phyloP scores from a whole-genome alignment of 2,329 filamentous ascomycete species.

The Nigrospora oryzae region DNA sequence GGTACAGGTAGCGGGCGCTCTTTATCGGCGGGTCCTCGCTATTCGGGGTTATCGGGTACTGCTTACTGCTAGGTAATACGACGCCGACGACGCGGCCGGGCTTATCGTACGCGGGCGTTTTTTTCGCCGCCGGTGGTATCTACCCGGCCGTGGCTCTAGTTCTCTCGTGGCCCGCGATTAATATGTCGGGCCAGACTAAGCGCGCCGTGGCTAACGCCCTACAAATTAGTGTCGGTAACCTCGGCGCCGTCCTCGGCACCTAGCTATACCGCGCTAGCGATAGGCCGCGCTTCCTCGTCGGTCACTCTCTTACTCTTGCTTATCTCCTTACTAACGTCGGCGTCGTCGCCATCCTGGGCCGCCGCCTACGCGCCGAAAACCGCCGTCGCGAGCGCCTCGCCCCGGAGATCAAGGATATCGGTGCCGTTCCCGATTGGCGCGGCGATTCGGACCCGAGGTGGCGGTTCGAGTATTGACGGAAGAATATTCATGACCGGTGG shows the following conservation, averaged over 20 bases:
- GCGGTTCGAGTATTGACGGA: slow-evolving; percentile 50
- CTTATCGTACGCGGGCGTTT: slow-evolving; percentile 50
- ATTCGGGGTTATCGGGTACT: slow-evolving; percentile 54
- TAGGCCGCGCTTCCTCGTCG: slow-evolving; percentile 55
- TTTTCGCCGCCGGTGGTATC: slow-evolving; percentile 58
- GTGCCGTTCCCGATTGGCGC: slow-evolving; percentile 42
- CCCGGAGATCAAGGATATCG: slow-evolving; percentile 38
- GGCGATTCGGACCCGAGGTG: slow-evolving; percentile 58
- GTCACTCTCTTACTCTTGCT: slow-evolving; percentile 57
- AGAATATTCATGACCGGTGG: too few relatives aligned
- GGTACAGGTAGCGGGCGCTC: slow-evolving; percentile 44
- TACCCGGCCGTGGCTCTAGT: slow-evolving; percentile 57
- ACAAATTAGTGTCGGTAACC: slow-evolving; percentile 64
- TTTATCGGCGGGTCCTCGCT: slow-evolving; percentile 53
- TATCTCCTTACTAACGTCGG: slow-evolving; percentile 53
- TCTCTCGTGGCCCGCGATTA: slow-evolving; percentile 63
- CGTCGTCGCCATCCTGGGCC: slow-evolving; percentile 44
- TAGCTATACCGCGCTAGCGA: slow-evolving; percentile 57
- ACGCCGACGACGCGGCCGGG: slow-evolving; percentile 39
- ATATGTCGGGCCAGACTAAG: slow-evolving; percentile 64
- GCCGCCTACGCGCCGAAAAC: slow-evolving; percentile 50
- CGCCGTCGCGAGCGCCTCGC: slow-evolving; percentile 28
- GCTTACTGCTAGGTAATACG: slow-evolving; percentile 46
- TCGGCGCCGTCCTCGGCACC: slow-evolving; percentile 61
- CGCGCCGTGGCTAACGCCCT: slow-evolving; percentile 60